Evolutionary conservation across 768 basidiomycete species (phyloP), one percentile per base, ranked within the genome.

Genomic region (Mycena vitilis): DNA sequence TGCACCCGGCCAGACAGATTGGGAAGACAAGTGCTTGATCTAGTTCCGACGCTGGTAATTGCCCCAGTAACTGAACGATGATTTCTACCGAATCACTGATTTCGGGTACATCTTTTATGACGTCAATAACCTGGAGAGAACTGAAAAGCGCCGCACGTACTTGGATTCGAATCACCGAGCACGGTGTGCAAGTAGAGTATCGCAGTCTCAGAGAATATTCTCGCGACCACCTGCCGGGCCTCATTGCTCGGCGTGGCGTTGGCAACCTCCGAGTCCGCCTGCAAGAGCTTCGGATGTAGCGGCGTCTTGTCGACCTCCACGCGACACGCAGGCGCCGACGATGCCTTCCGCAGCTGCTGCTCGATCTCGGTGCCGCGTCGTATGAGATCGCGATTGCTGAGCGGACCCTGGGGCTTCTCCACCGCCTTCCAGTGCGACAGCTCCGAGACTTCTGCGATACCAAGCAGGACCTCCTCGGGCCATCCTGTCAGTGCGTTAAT

Each of bases 401-500:
- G 82, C 42, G 87, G 85, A 49, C 89, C 89, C 65, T 88, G 88
- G 59, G 83, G 86, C 63, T 84, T 81, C 75, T 94, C 89, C 56
- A 83, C 82, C 25, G 81, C 77, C 78, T 94, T 94, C 93, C 94
- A 95, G 71, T 89, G 85, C 6, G 91, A 87, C 37, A 95, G 85
- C 8, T 85, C 83, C n/a, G 90, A 89, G 23, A 87, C 84, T 74
- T 95, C 92, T 25, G 89, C 92, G 66, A 95, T 86, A 44, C 88
- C 91, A 68, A 94, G 85, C 75, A 95, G 78, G 11, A 88, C 90
- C 73, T 91, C 91, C 73, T 95, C 91, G 4, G 93, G 89, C 81
- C 93, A 94, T 36, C 93, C 93, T 25, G 87, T 90, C 67, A 94
- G 78, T 53, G 80, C 77, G 70, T 92, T 91, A 86, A 94, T 89